Evolutionary conservation across 306 rosid genomes (phyloP), one percentile per base, ranked within the genome.

Genomic region (Lagenaria siceraria): DNA sequence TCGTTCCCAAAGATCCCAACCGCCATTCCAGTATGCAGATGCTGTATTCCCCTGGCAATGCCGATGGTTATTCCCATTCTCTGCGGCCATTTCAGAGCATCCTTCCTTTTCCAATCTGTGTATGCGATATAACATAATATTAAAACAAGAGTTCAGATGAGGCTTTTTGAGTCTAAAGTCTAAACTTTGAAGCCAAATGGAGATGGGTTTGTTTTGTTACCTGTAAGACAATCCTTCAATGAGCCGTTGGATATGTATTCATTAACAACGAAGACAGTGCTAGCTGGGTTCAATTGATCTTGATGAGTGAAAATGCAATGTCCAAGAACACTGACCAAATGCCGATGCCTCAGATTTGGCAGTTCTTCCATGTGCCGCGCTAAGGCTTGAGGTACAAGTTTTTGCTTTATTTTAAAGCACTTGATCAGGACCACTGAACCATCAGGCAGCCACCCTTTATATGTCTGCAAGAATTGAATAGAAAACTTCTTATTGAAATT

Each of bases 291-390:
- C 55, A 91, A 86, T 74, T 81, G 90, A 68, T 88, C 98, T 74
- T 82, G 85, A 64, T 72, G 51, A 78, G 88, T 83, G 73, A 88
- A 77, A 55, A 81, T 66, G 80, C 87, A 81, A 73, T 95, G 97
- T 35, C 98, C 98, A 15, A 95, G 77, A 74, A 95, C 85, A 80
- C 97, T 92, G 72, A 92, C 97, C 85, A 95, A 81, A 87, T 95
- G 85, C 77, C 88, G 79, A 54, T 95, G 97, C 87, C 97, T 89
- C 62, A 92, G 82, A 85, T 85, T 80, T 25, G 88, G 85, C 56
- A 95, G 63, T 6, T 86, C 84, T 5, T 85, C 90, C 84, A 89
- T 81, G 75, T 79, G 84, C 80, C 82, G 90, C 75, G 82, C 66
- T 33, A 71, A 35, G 78, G 84, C 82, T 78, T 82, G 87, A 36